These are phyloP conservation scores for Heritiera fomes DNA, from an alignment of 345 rosid genomes.

Conservation along the genomic window DNA sequence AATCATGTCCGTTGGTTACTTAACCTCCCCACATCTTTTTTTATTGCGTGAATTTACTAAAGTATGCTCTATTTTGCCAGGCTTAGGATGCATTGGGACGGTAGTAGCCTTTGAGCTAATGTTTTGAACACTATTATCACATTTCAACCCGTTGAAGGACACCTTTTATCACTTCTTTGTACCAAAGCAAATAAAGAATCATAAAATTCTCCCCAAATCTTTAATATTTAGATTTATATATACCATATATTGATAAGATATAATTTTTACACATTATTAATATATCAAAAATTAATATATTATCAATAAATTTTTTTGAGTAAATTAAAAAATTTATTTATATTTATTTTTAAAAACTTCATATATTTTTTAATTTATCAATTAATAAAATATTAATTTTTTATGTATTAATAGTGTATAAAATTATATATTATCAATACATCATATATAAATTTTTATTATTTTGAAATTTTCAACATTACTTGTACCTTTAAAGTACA, in stretches of 20 bases:
- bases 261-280: no score
- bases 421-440: no score
- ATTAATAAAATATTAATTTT: no score
- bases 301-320: no score
- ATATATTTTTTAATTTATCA: no score
- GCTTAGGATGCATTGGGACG: neutral
- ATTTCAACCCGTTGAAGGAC: neutral
- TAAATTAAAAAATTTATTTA: no score
- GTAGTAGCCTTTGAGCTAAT: neutral
- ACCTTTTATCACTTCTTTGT: neutral
- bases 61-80: slow-evolving; percentile 8
- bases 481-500: neutral
- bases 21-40: neutral
- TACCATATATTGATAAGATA: no score
- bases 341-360: no score
- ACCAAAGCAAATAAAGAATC: neutral
- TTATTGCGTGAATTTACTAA: slow-evolving; percentile 25
- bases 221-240: no score
- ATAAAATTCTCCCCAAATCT: neutral
- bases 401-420: no score
- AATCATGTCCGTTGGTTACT: slow-evolving; percentile 22
- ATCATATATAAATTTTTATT: no score
- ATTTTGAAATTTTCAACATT: neutral
- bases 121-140: neutral
- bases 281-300: no score